Base-by-base conservation (phyloP, 768 basidiomycete genomes). In the Collybia nuda region DNA sequence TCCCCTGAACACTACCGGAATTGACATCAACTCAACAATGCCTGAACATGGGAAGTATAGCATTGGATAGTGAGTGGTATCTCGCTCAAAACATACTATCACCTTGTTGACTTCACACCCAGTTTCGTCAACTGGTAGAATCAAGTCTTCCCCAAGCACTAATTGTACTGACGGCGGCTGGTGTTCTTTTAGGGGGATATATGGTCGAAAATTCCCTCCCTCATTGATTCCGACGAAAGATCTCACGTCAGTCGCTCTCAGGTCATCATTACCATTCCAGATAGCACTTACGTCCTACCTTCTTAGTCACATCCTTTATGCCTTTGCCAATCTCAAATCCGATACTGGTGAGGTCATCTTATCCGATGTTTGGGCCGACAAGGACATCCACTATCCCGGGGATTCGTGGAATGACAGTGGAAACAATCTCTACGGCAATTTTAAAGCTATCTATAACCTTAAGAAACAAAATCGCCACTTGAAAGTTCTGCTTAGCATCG, bases 361-460 rank as follows among this genome's bases (percentile, higher is more conserved):
- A 47, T 95, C 93, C 32, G 97, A 99, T 59, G 66, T 76, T 2
- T 98, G 96, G 96, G 87, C 94, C 0, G 97, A 99, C 74, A 83
- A 95, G 61, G 93, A 98, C 64, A 98, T 98, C 40, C 97, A 98
- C 65, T 95, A 96, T 65, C 85, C 88, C 0, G 90, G 88, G 6
- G 97, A 99, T 68, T 88, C 87, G 3, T 99, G 97, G 97, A 88
- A 94, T 57, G 96, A 98, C 47, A 65, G 64, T 22, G 94, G 93
- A 39, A 86, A 78, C 55, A 97, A 98, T 67, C 81, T 98, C 15
- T 98, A 96, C 60, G 95, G 95, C 47, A 96, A 96, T 68, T 82
- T 98, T 71, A 97, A 96, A 64, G 90, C 90, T 44, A 81, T 98
- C 51, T 95, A 94, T 67, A 79, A 88, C 26, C 76, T 98, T 57